Conservation (phyloP, 2,329 filamentous ascomycete species). For the Raffaelea ambrosiae region DNA sequence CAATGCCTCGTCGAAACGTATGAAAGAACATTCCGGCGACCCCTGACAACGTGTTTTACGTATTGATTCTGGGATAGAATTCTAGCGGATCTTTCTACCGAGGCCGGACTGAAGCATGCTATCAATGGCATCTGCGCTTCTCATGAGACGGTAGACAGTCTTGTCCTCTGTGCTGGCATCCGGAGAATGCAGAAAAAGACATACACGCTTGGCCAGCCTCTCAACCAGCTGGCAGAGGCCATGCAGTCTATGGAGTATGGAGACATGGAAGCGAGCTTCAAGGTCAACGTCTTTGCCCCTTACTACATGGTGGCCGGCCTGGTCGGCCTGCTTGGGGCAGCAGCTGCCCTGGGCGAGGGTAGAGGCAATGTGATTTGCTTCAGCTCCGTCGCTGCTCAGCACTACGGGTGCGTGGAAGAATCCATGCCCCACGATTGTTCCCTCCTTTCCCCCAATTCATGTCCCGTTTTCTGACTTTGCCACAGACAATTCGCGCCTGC, state of each 20-base stretch:
- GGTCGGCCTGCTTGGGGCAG: conserved; percentile 10
- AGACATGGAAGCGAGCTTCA: conserved; percentile 11
- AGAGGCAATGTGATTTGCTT: conserved; percentile 15
- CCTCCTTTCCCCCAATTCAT: too few species aligned
- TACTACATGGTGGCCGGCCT: conserved; percentile 15
- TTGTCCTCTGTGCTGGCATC: conserved; percentile 2
- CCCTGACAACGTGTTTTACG: too few species aligned
- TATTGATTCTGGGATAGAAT: too few species aligned
- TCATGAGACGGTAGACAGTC: background rate
- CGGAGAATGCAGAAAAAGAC: conserved; percentile 1
- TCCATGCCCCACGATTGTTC: too few species aligned
- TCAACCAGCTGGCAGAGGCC: conserved; percentile 29
- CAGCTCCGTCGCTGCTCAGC: conserved; percentile 14
- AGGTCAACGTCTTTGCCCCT: conserved; percentile 12
- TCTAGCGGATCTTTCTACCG: conserved; percentile 8
- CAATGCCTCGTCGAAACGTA: too few species aligned
- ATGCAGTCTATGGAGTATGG: conserved; percentile 2
- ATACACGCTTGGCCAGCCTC: conserved; percentile 5
- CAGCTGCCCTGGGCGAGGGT: conserved; percentile 11
- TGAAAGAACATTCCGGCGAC: too few species aligned
- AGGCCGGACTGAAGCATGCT: conserved; percentile 7
- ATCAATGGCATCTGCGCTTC: background rate
- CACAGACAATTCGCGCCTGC: conserved; percentile 5
- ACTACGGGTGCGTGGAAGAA: too few species aligned
- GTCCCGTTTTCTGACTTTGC: too few species aligned